phyloP scores from a whole-genome alignment of 768 basidiomycete species.

The Tylopilus subfusipes region DNA sequence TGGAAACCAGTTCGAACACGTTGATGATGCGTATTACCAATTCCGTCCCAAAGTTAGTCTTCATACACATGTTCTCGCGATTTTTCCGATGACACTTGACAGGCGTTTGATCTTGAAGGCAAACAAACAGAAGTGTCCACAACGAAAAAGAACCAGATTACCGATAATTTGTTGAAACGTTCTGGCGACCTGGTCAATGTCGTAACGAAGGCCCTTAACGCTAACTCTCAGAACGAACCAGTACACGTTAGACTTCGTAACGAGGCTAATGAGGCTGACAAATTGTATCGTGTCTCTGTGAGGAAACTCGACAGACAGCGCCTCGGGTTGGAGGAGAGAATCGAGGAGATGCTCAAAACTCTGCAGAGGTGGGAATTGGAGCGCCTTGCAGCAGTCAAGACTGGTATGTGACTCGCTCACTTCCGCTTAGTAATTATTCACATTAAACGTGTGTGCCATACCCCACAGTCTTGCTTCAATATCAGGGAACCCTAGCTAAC shows the following conservation, averaged over 20 bases:
- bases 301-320: conserved; percentile 80
- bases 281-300: conserved; percentile 74
- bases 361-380: conserved; percentile 87
- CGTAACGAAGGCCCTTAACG: conserved; percentile 67
- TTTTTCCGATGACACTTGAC: conserved; percentile 18
- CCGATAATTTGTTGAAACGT: conserved; percentile 63
- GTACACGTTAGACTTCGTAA: conserved; percentile 63
- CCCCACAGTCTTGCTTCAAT: conserved; percentile 71
- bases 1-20: conserved; percentile 75
- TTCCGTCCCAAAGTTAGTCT: conserved; percentile 69
- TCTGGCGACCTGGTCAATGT: conserved; percentile 67
- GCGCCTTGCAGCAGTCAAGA: conserved; percentile 78
- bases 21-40: conserved; percentile 80
- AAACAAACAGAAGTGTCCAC: conserved; percentile 24
- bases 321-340: conserved; percentile 79
- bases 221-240: conserved; percentile 52
- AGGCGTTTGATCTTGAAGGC: conserved; percentile 32
- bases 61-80: conserved; percentile 9
- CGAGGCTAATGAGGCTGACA: conserved; percentile 81
- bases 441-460: neutral
- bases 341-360: conserved; percentile 77
- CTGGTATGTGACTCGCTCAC: conserved; percentile 44
- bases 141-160: conserved; percentile 34
- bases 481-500: conserved; percentile 74
- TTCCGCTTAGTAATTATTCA: neutral